These are phyloP conservation scores for Trichosporon sp. DNA, from an alignment of 1,284 basidiomycete species.

Conservation along the genomic window DNA sequence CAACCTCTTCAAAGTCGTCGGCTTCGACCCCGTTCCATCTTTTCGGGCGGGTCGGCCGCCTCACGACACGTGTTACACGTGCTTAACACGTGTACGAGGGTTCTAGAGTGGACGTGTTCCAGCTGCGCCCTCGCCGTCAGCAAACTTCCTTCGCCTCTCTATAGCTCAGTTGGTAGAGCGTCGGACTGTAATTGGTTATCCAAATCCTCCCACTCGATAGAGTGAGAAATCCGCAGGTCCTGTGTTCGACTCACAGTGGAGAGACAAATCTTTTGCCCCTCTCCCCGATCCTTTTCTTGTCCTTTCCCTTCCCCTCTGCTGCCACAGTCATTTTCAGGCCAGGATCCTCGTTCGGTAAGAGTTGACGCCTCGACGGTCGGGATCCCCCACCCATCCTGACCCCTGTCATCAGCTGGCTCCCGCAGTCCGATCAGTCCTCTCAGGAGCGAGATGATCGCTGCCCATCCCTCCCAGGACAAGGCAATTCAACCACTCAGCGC, in stretches of 20 bases:
- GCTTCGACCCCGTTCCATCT: not conserved
- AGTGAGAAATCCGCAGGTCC: conserved; percentile 22
- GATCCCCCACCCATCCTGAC: not conserved
- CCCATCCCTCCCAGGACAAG: not conserved
- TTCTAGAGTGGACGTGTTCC: not conserved
- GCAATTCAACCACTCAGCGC: not conserved
- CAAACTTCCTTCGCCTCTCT: conserved; percentile 1
- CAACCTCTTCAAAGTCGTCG: not conserved
- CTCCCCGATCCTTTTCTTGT: not conserved
- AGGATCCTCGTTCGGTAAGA: not conserved
- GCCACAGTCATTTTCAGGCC: too few relatives aligned
- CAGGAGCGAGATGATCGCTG: not conserved
- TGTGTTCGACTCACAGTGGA: conserved; percentile 25
- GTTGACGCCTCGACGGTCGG: not conserved
- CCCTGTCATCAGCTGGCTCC: not conserved
- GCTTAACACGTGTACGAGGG: not conserved
- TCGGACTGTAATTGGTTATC: conserved; percentile 1
- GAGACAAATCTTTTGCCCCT: conserved; percentile 19
- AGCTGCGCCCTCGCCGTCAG: not conserved
- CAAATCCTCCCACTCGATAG: not conserved
- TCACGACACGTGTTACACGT: not conserved
- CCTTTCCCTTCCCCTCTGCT: too few relatives aligned
- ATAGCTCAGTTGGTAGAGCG: conserved; percentile 24
- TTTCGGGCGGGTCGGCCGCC: conserved; percentile 4
- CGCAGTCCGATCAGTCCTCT: not conserved